Evolutionary conservation across 768 basidiomycete species (phyloP).

Genomic region (Daedaleopsis sinensis): DNA sequence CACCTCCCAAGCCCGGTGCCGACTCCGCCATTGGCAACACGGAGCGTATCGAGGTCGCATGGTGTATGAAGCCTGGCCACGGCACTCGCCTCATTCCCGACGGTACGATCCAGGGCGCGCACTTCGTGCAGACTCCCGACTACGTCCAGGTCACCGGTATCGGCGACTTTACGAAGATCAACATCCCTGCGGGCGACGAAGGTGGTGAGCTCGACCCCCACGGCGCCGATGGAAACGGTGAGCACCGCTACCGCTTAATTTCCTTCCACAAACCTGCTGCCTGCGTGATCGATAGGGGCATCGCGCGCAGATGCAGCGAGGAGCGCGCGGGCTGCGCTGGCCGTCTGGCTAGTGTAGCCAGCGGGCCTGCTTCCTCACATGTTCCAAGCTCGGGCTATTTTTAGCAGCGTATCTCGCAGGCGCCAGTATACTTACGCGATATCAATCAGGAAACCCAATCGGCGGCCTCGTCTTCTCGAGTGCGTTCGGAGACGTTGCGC

Average conservation of each 20-base stretch:
- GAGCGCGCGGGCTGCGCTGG: not conserved
- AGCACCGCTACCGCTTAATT: slow-evolving; percentile 1
- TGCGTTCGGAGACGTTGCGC: slow-evolving; percentile 60
- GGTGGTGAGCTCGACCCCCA: slow-evolving; percentile 76
- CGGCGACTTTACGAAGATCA: slow-evolving; percentile 67
- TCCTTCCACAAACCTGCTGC: not conserved
- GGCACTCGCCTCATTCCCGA: slow-evolving; percentile 73
- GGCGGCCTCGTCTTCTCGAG: slow-evolving; percentile 75
- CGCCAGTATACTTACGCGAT: not conserved
- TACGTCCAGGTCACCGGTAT: slow-evolving; percentile 73
- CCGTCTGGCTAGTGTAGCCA: too few relatives aligned
- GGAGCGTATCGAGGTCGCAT: slow-evolving; percentile 60
- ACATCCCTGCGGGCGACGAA: slow-evolving; percentile 60
- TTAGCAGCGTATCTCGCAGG: not conserved
- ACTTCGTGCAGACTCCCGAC: slow-evolving; percentile 72
- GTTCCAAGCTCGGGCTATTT: not conserved
- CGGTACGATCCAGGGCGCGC: slow-evolving; percentile 70
- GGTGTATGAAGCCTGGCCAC: slow-evolving; percentile 56
- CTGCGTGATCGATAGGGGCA: not conserved
- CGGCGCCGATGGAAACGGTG: slow-evolving; percentile 60
- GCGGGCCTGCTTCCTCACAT: not conserved
- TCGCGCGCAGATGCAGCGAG: not conserved
- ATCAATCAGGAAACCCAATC: slow-evolving; percentile 50
- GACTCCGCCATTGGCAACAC: slow-evolving; percentile 59
- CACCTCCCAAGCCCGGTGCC: slow-evolving; percentile 52